phyloP scores from a whole-genome alignment of 139 green algal species.

The Pleodorina starrii region DNA sequence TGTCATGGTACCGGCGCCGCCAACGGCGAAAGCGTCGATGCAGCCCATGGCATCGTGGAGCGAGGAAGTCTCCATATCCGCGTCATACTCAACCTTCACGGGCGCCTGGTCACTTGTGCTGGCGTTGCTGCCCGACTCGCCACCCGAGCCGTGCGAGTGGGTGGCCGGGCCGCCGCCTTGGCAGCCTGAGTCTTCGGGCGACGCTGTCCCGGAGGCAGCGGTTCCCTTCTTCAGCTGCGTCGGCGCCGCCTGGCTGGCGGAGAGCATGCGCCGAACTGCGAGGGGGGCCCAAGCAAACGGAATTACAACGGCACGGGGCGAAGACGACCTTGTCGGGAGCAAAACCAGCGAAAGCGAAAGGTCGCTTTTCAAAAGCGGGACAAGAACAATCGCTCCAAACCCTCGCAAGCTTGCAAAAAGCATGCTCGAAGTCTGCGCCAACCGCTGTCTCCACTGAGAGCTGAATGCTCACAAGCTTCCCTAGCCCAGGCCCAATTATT shows the following conservation, averaged over 20 bases:
- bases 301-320: too few relatives aligned
- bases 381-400: too few relatives aligned
- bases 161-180: constrained; percentile 4
- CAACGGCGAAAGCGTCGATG: constrained; percentile 1
- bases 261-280: constrained; percentile 35
- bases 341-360: too few relatives aligned
- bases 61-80: constrained; percentile 44
- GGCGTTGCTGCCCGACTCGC: constrained; percentile 47
- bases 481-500: too few relatives aligned
- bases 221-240: constrained; percentile 5
- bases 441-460: too few relatives aligned
- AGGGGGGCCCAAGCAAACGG: too few relatives aligned
- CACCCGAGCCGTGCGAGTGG: constrained; percentile 31
- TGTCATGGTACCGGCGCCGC: not conserved
- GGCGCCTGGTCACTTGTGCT: constrained; percentile 40
- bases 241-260: not conserved
- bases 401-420: too few relatives aligned
- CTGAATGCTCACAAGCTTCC: too few relatives aligned
- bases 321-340: too few relatives aligned
- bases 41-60: constrained; percentile 9
- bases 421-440: too few relatives aligned
- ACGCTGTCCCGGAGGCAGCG: constrained; percentile 22
- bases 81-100: constrained; percentile 28
- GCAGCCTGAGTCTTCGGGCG: constrained; percentile 33
- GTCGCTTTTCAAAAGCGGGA: too few relatives aligned